Conservation (phyloP, 306 rosid species). For the Vachellia collinsii region DNA sequence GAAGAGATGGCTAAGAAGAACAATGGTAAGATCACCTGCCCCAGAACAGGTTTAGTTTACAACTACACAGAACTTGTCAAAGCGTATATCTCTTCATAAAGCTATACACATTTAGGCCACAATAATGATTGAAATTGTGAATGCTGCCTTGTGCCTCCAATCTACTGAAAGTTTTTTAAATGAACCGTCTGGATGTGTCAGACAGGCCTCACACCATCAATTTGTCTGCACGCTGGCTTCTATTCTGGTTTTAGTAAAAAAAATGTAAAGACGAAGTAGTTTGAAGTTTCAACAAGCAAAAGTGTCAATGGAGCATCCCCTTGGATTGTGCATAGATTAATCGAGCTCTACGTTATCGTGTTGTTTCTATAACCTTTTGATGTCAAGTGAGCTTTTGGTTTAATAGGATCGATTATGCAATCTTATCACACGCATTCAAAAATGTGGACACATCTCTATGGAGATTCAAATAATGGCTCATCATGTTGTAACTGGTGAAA, state of each 20-base stretch:
- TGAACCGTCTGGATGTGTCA: slow-evolving; percentile 30
- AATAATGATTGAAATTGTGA: slow-evolving; percentile 27
- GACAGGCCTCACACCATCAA: not conserved
- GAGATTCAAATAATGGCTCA: too few relatives aligned
- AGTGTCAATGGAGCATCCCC: slow-evolving; percentile 27
- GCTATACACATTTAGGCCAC: slow-evolving; percentile 21
- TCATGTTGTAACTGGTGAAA: too few relatives aligned
- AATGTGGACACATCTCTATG: too few relatives aligned
- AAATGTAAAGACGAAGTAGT: slow-evolving; percentile 39
- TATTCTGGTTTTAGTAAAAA: slow-evolving; percentile 29
- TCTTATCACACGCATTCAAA: not conserved
- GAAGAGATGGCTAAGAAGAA: slow-evolving; percentile 89
- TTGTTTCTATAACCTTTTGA: not conserved
- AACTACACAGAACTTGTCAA: slow-evolving; percentile 67
- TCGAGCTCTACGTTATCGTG: not conserved
- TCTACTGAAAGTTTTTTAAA: not conserved
- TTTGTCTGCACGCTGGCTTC: slow-evolving; percentile 24
- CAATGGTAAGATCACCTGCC: slow-evolving; percentile 75
- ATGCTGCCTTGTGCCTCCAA: slow-evolving; percentile 20
- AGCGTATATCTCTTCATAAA: slow-evolving; percentile 68
- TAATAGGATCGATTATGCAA: not conserved
- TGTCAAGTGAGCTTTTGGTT: not conserved
- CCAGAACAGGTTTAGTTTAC: slow-evolving; percentile 73
- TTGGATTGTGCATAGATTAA: not conserved
- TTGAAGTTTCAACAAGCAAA: not conserved